These are phyloP conservation scores for Mycena rebaudengoi DNA, from an alignment of 768 basidiomycete species.

Conservation along the genomic window DNA sequence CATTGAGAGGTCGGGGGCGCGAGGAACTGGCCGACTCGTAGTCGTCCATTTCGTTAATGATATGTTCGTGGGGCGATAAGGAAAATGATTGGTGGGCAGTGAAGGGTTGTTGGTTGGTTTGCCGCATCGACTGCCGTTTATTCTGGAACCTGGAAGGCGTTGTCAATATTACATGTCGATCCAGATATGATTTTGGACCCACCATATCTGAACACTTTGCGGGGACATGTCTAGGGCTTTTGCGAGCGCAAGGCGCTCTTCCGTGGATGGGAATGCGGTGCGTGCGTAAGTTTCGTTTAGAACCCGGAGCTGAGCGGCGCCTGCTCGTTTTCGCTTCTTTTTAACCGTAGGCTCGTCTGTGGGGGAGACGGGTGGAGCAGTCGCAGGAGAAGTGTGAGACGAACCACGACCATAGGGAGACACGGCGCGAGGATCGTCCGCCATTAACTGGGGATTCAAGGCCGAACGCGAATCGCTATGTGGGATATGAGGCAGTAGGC, in stretches of 20 bases:
- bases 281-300: constrained; percentile 81
- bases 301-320: constrained; percentile 79
- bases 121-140: constrained; percentile 82
- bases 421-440: constrained; percentile 49
- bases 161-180: constrained; percentile 15
- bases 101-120: constrained; percentile 72
- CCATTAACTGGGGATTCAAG: constrained; percentile 17
- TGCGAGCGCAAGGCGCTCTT: constrained; percentile 78
- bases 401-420: constrained; percentile 55
- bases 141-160: constrained; percentile 78
- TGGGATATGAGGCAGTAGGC: constrained; percentile 68
- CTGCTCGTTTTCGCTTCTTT: constrained; percentile 88
- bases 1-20: constrained; percentile 38
- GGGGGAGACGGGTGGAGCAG: constrained; percentile 57
- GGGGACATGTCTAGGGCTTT: constrained; percentile 84
- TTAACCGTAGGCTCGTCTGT: constrained; percentile 75
- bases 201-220: constrained; percentile 90
- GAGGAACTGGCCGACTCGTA: constrained; percentile 41
- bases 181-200: constrained; percentile 62
- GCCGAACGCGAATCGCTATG: constrained; percentile 31
- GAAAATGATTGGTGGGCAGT: constrained; percentile 61
- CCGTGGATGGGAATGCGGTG: constrained; percentile 87
- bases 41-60: constrained; percentile 51
- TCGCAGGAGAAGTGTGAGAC: constrained; percentile 43
- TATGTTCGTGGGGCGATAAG: constrained; percentile 46